Evolutionary conservation across 805 yeast genomes (phyloP).

Genomic region (Candida caryicola): DNA sequence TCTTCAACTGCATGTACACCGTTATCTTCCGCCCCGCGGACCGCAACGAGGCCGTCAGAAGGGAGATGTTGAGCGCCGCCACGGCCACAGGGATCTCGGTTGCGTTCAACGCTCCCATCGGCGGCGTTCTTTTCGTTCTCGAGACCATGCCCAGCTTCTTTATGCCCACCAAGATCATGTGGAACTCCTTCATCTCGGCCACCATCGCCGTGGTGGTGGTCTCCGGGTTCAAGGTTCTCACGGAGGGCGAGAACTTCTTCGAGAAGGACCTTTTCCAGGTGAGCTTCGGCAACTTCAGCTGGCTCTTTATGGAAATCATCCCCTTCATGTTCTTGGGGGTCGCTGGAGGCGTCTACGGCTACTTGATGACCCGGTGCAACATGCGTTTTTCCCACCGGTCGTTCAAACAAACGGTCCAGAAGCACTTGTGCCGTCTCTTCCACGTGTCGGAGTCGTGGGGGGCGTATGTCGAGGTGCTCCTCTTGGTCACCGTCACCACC

Average conservation of each 20-base stretch:
- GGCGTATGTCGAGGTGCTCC: slow-evolving; percentile 46
- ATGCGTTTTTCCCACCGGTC: slow-evolving; percentile 21
- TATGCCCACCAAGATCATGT: slow-evolving; percentile 62
- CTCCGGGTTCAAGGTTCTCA: slow-evolving; percentile 36
- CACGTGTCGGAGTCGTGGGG: slow-evolving; percentile 19
- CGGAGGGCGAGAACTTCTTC: slow-evolving; percentile 37
- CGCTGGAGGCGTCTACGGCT: slow-evolving; percentile 67
- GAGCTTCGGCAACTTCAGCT: slow-evolving; percentile 66
- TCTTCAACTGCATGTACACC: slow-evolving; percentile 35
- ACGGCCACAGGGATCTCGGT: slow-evolving; percentile 82
- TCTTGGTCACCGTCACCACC: slow-evolving; percentile 50
- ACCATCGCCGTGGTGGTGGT: slow-evolving; percentile 67
- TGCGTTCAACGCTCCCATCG: slow-evolving; percentile 85
- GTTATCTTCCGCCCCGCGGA: slow-evolving; percentile 32
- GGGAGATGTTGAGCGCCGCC: slow-evolving; percentile 72
- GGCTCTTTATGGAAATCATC: slow-evolving; percentile 67
- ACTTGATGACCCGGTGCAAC: slow-evolving; percentile 49
- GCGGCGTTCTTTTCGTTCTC: slow-evolving; percentile 77
- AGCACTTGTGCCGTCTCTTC: slow-evolving; percentile 18
- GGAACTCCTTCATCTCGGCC: slow-evolving; percentile 82
- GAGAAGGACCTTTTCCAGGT: slow-evolving; percentile 57
- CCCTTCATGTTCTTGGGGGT: slow-evolving; percentile 74
- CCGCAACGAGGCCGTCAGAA: slow-evolving; percentile 55
- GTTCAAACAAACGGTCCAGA: slow-evolving; percentile 33
- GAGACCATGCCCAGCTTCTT: slow-evolving; percentile 67